These are phyloP conservation scores for Rutstroemia sp. DNA, from an alignment of 2,329 filamentous ascomycete genomes.

Conservation along the genomic window DNA sequence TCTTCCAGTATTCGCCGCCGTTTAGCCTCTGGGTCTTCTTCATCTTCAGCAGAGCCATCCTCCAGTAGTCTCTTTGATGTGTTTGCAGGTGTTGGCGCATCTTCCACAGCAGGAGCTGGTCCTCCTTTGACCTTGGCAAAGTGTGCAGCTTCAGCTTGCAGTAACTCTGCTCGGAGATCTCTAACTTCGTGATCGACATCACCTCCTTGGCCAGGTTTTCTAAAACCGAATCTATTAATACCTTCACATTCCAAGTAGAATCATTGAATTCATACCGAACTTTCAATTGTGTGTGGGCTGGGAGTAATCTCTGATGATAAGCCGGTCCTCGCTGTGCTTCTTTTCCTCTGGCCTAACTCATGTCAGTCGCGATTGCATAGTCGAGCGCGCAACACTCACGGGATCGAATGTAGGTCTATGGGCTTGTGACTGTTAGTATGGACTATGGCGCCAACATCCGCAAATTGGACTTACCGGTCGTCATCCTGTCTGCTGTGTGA, in stretches of 20 bases:
- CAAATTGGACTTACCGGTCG: conserved; percentile 30
- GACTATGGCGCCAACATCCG: not conserved
- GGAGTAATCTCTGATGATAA: conserved; percentile 92
- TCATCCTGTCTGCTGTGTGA: conserved; percentile 39
- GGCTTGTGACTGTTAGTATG: conserved; percentile 37
- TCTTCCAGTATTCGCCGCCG: conserved; percentile 81
- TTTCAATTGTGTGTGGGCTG: conserved; percentile 90
- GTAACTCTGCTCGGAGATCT: conserved; percentile 83
- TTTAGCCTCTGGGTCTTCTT: conserved; percentile 73
- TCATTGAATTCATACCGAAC: conserved; percentile 48
- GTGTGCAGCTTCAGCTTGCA: conserved; percentile 81
- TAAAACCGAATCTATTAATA: conserved; percentile 28
- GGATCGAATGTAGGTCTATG: conserved; percentile 94
- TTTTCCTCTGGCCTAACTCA: conserved; percentile 75
- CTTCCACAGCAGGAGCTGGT: conserved; percentile 37
- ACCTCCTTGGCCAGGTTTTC: conserved; percentile 83
- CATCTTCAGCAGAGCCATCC: conserved; percentile 35
- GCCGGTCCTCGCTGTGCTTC: conserved; percentile 88
- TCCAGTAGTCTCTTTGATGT: conserved; percentile 60
- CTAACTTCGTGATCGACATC: conserved; percentile 62
- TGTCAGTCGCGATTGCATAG: conserved; percentile 8
- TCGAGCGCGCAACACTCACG: conserved; percentile 40
- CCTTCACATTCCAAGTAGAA: not conserved
- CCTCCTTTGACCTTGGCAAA: conserved; percentile 76
- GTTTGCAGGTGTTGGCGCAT: conserved; percentile 47